Evolutionary conservation across 495 filamentous ascomycete genomes (phyloP), one percentile per base, ranked within the genome.

Genomic region (Penicillium cataractarum): DNA sequence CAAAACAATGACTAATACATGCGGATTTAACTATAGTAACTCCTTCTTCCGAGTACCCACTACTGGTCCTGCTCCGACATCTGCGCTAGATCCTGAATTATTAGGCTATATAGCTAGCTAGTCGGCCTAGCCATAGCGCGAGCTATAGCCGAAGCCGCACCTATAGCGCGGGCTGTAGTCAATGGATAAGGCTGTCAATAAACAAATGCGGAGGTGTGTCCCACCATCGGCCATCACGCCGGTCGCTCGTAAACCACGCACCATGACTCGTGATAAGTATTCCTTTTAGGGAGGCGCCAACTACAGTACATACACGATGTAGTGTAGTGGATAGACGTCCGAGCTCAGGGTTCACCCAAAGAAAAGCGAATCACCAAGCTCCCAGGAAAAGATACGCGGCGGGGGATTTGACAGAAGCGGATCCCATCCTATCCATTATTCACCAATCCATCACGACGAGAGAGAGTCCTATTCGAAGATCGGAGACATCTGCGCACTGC

Each of bases 171-270:
- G 24, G 46, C 40, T 46, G 40, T 21, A 0, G n/a, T n/a, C n/a
- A n/a, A n/a, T n/a, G n/a, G n/a, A n/a, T n/a, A n/a, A n/a, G n/a
- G n/a, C n/a, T n/a, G n/a, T n/a, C n/a, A n/a, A n/a, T n/a, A n/a
- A n/a, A n/a, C n/a, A n/a, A n/a, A n/a, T n/a, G n/a, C 26, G 35
- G 32, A 57, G 55, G 1, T 4, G 40, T 21, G 4, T 9, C 19
- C 21, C n/a, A 27, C 51, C 44, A 57, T 60, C 63, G 58, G 58
- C 4, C 44, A 65, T 65, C 63, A 19, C 26, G 53, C 63, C 57
- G 62, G 32, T 57, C 52, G 35, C 55, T 59, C 27, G 27, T 26
- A 64, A 54, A 37, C 10, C 37, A 50, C 22, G 55, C 37, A 44
- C 54, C 15, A 13, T 50, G 52, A 52, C 31, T 50, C 22, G 46